Evolutionary conservation across 345 rosid species (phyloP).

Genomic region (Rhizophora apiculata): DNA sequence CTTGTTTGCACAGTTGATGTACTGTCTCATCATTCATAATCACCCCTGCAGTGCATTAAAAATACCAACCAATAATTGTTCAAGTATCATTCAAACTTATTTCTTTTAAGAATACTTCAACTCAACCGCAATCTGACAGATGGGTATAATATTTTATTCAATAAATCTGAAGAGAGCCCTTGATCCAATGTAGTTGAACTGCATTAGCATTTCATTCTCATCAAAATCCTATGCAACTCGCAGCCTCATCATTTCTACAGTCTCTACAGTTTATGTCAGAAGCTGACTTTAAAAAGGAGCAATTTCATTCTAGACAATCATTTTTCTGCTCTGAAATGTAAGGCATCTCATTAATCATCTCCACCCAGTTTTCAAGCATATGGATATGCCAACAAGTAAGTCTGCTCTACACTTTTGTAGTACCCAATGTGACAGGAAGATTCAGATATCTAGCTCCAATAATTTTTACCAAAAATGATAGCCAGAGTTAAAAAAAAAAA

Average conservation of each 20-base stretch:
- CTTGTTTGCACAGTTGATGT: slow-evolving; percentile 88
- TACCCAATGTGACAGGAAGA: too few species aligned
- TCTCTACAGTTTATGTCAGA: neutral
- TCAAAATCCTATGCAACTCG: neutral
- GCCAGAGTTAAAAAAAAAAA: neutral
- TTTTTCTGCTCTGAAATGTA: neutral
- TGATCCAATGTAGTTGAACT: neutral
- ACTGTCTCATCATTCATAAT: slow-evolving; percentile 94
- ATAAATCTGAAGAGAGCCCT: neutral
- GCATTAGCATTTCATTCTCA: neutral
- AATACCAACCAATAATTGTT: slow-evolving; percentile 14
- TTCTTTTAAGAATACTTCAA: neutral
- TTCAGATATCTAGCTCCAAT: neutral
- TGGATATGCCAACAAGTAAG: too few species aligned
- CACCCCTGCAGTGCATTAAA: slow-evolving; percentile 48
- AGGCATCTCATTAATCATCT: neutral
- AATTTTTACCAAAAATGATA: neutral
- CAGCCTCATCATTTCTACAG: neutral
- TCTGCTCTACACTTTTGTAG: neutral
- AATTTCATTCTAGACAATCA: neutral
- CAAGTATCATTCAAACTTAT: neutral
- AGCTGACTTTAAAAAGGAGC: neutral
- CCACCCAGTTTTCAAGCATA: too few species aligned
- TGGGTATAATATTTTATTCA: neutral
- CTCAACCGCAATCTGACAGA: neutral